phyloP scores from a whole-genome alignment of 169 alveolate genomes.

The Ophryocystis elektroscirrha region DNA sequence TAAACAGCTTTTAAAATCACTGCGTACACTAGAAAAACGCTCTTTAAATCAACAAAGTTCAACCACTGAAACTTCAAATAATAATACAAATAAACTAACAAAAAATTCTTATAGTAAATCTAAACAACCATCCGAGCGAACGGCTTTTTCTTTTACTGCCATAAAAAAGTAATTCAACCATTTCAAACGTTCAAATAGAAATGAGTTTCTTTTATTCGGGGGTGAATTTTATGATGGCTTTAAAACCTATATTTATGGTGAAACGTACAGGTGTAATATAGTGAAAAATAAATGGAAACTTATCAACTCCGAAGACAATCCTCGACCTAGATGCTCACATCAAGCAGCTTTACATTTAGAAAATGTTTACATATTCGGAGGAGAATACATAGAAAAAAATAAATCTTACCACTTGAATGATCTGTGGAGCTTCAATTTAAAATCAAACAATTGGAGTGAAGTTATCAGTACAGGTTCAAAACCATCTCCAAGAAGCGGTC shows the following conservation, averaged over 20 bases:
- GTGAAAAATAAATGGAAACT: constrained; percentile 49
- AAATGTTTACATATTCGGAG: constrained; percentile 55
- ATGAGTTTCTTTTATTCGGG: constrained; percentile 60
- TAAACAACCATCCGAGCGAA: too few species aligned
- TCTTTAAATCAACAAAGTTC: too few species aligned
- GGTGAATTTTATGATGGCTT: constrained; percentile 61
- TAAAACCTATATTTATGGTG: constrained; percentile 44
- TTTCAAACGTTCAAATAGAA: too few species aligned
- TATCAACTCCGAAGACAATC: constrained; percentile 30
- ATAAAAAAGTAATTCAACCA: too few species aligned
- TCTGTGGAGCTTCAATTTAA: constrained; percentile 45
- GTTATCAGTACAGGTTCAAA: constrained; percentile 33
- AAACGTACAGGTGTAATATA: constrained; percentile 44
- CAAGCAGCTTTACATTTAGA: too few species aligned
- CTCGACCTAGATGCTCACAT: constrained; percentile 64
- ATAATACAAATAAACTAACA: too few species aligned
- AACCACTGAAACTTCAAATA: too few species aligned
- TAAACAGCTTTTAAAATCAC: too few species aligned
- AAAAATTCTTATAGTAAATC: too few species aligned
- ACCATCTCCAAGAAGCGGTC: constrained; percentile 69
- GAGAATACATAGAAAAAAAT: constrained; percentile 53
- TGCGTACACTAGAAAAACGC: too few species aligned
- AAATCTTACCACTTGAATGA: constrained; percentile 62
- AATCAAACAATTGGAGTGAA: constrained; percentile 36
- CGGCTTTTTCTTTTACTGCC: too few species aligned